phyloP scores from a whole-genome alignment of 164 flowering plant genomes.

The Berberis thunbergii region DNA sequence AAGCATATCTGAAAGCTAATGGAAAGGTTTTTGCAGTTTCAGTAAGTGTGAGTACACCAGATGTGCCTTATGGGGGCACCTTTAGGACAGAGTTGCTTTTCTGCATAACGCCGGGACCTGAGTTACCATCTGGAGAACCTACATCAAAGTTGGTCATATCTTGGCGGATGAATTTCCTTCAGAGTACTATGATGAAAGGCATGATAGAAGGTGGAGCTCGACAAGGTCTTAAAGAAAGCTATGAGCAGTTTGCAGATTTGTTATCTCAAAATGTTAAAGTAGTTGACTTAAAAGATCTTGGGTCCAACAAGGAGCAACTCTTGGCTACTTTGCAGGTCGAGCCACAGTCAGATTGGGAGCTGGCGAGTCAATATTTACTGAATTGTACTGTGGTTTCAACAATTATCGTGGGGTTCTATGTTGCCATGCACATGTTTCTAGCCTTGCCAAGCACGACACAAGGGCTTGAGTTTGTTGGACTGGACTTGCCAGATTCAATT shows the following conservation, averaged over 20 bases:
- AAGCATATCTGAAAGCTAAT: conserved; percentile 74
- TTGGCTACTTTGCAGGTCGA: conserved; percentile 78
- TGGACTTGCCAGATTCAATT: conserved; percentile 93
- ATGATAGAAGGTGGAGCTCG: conserved; percentile 91
- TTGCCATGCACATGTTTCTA: conserved; percentile 54
- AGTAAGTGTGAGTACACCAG: conserved; percentile 72
- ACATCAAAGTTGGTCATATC: conserved; percentile 68
- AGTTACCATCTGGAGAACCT: conserved; percentile 66
- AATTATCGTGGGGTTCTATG: conserved; percentile 53
- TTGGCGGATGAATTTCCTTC: conserved; percentile 85
- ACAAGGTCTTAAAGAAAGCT: conserved; percentile 77
- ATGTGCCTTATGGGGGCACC: conserved; percentile 70
- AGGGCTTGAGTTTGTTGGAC: conserved; percentile 92
- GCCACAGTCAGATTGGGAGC: conserved; percentile 68
- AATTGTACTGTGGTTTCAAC: conserved; percentile 73
- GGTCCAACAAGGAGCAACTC: conserved; percentile 61
- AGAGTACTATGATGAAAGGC: conserved; percentile 92
- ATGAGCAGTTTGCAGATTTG: conserved; percentile 40
- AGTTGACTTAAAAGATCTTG: conserved; percentile 52
- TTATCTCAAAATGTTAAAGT: conserved; percentile 48
- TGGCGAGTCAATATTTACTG: conserved; percentile 67
- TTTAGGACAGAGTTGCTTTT: conserved; percentile 70
- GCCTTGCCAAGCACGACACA: conserved; percentile 54
- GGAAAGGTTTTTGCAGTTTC: conserved; percentile 68
- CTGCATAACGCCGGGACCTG: conserved; percentile 79